Evolutionary conservation across 352 stramenopile species (phyloP), one percentile per base, ranked within the genome.

Genomic region (Pythium brassicae): DNA sequence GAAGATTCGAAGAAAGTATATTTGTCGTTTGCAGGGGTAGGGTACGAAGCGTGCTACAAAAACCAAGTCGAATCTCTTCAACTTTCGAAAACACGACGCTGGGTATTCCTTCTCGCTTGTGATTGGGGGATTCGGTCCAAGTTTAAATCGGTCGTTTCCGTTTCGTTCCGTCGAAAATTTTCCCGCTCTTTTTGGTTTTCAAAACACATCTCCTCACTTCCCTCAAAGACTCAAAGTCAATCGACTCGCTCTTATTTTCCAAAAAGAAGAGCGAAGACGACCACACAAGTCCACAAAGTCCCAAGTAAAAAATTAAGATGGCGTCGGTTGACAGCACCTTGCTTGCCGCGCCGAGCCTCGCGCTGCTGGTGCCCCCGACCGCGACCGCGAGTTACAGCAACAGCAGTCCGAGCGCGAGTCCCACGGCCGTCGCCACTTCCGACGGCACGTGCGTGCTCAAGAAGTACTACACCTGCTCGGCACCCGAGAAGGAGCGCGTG

Each of bases 381-480:
- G 32, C 32, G 32, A 37, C 14, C 32, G 6, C 32, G 32, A 37
- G 32, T 12, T 19, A 20, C 50, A 55, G 50, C 45, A 48, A n/a
- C 43, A 50, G 45, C 50, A 55, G 29, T 17, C 50, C 19, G 11
- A 43, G 29, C 32, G 40, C 37, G 32, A 55, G 50, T n/a, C 35
- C 29, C 34, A 25, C 23, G 50, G 22, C 39, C 17, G 19, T 45
- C 39, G 22, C 4, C 45, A 40, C 4, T 10, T 7, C 8, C 22
- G 25, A 23, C 23, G 49, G 29, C 34, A 29, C 48, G 19, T 62
- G 56, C 49, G 50, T 57, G 40, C 56, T 62, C 27, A 50, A 51
- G 20, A 62, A 62, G 49, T 62, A 62, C 49, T 57, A 49, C 22
- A 57, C 56, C 22, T 62, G 56, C 56, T 32, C 10, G 5, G 56